phyloP scores from a whole-genome alignment of 2,329 filamentous ascomycete genomes.

The Neopestalotiopsis sp. region DNA sequence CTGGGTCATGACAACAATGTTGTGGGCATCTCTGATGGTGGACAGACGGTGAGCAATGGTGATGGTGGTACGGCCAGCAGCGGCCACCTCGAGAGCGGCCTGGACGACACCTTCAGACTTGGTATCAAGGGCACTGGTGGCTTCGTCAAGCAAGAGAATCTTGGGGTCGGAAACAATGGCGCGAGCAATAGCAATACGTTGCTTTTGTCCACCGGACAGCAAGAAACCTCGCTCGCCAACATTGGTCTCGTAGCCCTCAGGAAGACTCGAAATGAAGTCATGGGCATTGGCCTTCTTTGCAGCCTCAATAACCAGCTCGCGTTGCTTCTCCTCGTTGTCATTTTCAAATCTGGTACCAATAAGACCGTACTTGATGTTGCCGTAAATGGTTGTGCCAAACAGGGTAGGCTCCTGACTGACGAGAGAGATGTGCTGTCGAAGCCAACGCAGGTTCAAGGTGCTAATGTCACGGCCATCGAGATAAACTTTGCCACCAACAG shows the following conservation, averaged over 20 bases:
- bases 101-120: constrained; percentile 95
- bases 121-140: constrained; percentile 91
- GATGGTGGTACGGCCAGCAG: constrained; percentile 89
- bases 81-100: constrained; percentile 85
- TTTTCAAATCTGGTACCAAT: constrained; percentile 82
- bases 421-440: constrained; percentile 89
- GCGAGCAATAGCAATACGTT: constrained; percentile 92
- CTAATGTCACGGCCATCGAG: constrained; percentile 85
- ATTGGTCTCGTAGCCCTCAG: constrained; percentile 90
- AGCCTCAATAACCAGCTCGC: constrained; percentile 76
- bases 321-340: constrained; percentile 70
- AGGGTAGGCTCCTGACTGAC: constrained; percentile 93
- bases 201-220: constrained; percentile 93
- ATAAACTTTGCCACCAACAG: constrained; percentile 77
- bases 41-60: constrained; percentile 95
- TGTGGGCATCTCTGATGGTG: constrained; percentile 92
- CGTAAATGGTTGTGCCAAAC: constrained; percentile 86
- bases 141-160: constrained; percentile 91
- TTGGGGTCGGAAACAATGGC: constrained; percentile 91
- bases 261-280: constrained; percentile 82
- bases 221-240: constrained; percentile 96
- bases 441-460: constrained; percentile 84
- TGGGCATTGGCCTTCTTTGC: constrained; percentile 93
- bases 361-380: constrained; percentile 89
- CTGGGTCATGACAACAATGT: constrained; percentile 90